These are phyloP conservation scores for Cyberlindnera petersonii DNA, from an alignment of 805 yeast species.

Conservation along the genomic window DNA sequence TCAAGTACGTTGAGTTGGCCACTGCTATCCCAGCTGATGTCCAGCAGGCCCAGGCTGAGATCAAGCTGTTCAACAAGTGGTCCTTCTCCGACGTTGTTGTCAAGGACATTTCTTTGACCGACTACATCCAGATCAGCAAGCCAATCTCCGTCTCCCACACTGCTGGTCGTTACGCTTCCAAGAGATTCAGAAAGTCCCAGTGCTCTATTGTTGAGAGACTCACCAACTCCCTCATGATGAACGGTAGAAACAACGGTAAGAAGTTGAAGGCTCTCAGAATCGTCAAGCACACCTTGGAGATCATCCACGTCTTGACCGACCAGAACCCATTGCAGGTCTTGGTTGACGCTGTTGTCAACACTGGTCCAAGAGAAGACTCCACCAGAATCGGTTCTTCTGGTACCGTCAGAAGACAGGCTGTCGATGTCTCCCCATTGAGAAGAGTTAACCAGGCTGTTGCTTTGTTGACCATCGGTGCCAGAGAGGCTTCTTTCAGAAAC, in stretches of 20 bases:
- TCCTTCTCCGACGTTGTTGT: slow-evolving; percentile 96
- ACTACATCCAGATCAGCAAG: slow-evolving; percentile 96
- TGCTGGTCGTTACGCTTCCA: slow-evolving; percentile 99
- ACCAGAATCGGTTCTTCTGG: slow-evolving; percentile 99
- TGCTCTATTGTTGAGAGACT: slow-evolving; percentile 99
- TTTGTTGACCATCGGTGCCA: slow-evolving; percentile 97
- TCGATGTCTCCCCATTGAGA: slow-evolving; percentile 99
- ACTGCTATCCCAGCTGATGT: slow-evolving; percentile 96
- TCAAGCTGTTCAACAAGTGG: slow-evolving; percentile 99
- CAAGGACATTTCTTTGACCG: slow-evolving; percentile 96
- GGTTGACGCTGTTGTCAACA: slow-evolving; percentile 99
- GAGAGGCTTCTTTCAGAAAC: slow-evolving; percentile 99
- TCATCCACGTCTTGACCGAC: slow-evolving; percentile 94
- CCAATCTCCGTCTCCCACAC: slow-evolving; percentile 99
- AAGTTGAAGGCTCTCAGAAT: slow-evolving; percentile 99
- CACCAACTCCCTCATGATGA: slow-evolving; percentile 99
- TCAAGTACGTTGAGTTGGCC: slow-evolving; percentile 80
- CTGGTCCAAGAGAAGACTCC: slow-evolving; percentile 99
- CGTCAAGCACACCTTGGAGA: slow-evolving; percentile 98
- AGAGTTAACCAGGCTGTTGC: slow-evolving; percentile 99
- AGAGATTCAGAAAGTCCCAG: slow-evolving; percentile 99
- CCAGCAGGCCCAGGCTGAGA: slow-evolving; percentile 92
- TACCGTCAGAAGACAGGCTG: slow-evolving; percentile 99
- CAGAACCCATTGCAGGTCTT: slow-evolving; percentile 99
- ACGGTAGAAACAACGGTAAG: slow-evolving; percentile 99